Evolutionary conservation across 768 basidiomycete genomes (phyloP), one percentile per base, ranked within the genome.

Genomic region (Phlegmacium glaucopus): DNA sequence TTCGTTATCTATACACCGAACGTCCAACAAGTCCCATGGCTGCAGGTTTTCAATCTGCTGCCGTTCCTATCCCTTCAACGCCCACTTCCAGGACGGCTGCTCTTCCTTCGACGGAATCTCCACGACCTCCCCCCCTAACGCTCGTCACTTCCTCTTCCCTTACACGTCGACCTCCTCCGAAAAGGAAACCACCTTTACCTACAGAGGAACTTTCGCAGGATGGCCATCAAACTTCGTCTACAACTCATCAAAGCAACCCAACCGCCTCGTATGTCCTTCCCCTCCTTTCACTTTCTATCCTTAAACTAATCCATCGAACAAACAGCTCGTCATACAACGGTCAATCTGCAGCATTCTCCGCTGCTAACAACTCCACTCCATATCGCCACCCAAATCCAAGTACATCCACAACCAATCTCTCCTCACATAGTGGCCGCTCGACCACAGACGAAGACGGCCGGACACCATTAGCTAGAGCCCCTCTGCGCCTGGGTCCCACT

Each of bases 11-110:
- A 12, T 69, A 66, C 51, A 60, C 52, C 44, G 64, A 65, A 29
- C 64, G 70, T 15, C 72, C 74, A 10, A 61, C 57, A 18, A 70
- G 61, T 48, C 76, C 64, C 13, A 34, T 11, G 10, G 44, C 63
- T 48, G 42, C 57, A 44, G 30, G 32, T 34, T 34, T 34, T 34
- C 32, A n/a, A 22, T 22, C 22, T 22, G 6, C 32, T 10, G 32
- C 11, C 2, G 6, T 34, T 10, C 32, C 32, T 10, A n/a, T 34
- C 11, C 32, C 13, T 32, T 16, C 13, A 13, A 12, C 4, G 1
- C 44, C 27, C 9, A 8, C 15, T 5, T 15, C 11, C 6, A 39
- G 1, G 7, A 39, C 4, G 4, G 6, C 39, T 6, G 6, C 39
- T 13, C 17, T 25, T 6, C 39, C 39, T 12, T 39, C 17, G 6